Conservation (phyloP, 2,329 filamentous ascomycete genomes). For the Diaporthe destruens region DNA sequence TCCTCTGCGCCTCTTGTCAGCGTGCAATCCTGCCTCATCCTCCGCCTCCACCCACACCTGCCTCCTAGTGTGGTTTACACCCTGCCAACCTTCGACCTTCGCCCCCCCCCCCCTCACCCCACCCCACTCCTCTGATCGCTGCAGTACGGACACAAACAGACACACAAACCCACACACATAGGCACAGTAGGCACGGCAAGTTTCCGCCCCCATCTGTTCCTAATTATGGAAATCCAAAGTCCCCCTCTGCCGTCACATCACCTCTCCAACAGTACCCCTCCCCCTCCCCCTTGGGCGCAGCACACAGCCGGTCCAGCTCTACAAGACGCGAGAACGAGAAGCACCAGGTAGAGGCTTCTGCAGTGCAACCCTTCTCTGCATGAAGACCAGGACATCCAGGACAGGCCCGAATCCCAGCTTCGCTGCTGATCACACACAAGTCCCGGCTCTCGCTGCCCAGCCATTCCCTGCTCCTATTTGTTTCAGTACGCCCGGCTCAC, state of each 20-base stretch:
- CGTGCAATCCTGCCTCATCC: constrained; percentile 26
- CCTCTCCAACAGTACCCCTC: not conserved
- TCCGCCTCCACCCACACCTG: constrained; percentile 23
- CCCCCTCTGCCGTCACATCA: constrained; percentile 17
- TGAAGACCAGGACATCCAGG: constrained; percentile 24
- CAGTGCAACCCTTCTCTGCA: constrained; percentile 36
- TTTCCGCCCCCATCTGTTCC: constrained; percentile 30
- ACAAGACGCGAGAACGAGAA: constrained; percentile 14
- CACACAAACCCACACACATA: not conserved
- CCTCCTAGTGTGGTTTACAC: not conserved
- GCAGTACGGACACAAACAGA: not conserved
- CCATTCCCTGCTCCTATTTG: constrained; percentile 32
- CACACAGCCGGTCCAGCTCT: constrained; percentile 22
- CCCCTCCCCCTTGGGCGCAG: constrained; percentile 21
- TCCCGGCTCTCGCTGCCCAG: constrained; percentile 11
- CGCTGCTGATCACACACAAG: constrained; percentile 38
- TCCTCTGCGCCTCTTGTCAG: constrained; percentile 26
- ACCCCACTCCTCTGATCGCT: too few relatives aligned
- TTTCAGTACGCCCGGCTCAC: constrained; percentile 31
- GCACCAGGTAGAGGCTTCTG: constrained; percentile 20
- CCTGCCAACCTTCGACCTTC: too few relatives aligned
- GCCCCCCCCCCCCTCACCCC: too few relatives aligned
- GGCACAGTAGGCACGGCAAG: not conserved
- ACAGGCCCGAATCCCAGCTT: constrained; percentile 14
- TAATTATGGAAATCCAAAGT: constrained; percentile 35